Conservation (phyloP, 2,329 filamentous ascomycete species). For the Colletotrichum aenigma region DNA sequence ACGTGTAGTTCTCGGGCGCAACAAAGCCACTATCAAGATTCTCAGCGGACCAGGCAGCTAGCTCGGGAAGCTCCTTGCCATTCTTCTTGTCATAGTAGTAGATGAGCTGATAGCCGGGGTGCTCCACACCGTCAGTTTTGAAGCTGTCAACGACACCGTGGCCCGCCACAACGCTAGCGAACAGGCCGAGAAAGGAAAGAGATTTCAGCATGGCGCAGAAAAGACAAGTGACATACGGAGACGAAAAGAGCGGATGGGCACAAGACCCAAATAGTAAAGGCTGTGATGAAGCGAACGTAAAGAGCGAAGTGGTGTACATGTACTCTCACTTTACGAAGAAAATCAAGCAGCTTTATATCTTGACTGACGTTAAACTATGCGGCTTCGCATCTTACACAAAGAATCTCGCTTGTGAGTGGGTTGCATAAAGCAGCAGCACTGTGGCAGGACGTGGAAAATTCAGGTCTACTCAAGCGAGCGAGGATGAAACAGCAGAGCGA, state of each 20-base stretch:
- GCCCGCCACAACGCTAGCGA: not conserved
- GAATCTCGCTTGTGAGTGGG: not conserved
- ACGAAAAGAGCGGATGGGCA: not conserved
- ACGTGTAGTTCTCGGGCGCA: not conserved
- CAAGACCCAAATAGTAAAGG: not conserved
- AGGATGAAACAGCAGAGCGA: not conserved
- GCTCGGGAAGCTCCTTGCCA: not conserved
- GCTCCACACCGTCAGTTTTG: not conserved
- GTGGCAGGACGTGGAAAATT: not conserved
- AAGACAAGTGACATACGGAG: not conserved
- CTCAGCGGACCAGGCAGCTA: not conserved
- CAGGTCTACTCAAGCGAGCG: not conserved
- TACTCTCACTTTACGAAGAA: not conserved
- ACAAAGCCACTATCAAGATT: not conserved
- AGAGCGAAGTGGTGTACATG: not conserved
- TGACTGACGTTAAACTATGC: accelerated
- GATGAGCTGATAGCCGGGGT: not conserved
- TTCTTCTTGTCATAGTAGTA: not conserved
- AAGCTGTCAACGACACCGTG: not conserved
- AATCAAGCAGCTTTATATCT: not conserved
- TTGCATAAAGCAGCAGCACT: not conserved
- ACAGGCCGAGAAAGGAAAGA: not conserved
- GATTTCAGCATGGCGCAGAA: not conserved
- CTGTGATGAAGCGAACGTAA: not conserved
- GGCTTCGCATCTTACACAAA: not conserved